Conservation (phyloP, 192 early-diverging fungal species). For the Coemansia sp. region DNA sequence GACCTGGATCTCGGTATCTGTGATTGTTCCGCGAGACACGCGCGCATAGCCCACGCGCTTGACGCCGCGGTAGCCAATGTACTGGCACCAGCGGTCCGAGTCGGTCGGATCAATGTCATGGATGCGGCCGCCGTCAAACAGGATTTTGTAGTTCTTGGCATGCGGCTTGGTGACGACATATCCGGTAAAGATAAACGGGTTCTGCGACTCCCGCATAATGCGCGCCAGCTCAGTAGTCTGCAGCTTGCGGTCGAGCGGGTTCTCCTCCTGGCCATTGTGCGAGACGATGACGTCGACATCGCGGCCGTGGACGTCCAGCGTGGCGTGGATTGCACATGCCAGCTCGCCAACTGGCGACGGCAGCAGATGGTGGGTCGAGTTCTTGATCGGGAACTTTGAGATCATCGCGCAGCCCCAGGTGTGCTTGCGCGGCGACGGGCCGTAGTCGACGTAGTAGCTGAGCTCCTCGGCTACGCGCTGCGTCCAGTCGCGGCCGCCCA, state of each 20-base stretch:
- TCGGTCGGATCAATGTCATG: slow-evolving; percentile 77
- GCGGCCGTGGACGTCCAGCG: slow-evolving; percentile 76
- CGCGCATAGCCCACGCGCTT: slow-evolving; percentile 74
- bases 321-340: slow-evolving; percentile 85
- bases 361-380: slow-evolving; percentile 71
- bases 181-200: slow-evolving; percentile 77
- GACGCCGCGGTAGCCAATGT: slow-evolving; percentile 76
- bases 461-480: slow-evolving; percentile 77
- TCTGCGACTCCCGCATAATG: slow-evolving; percentile 71
- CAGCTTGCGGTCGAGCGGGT: slow-evolving; percentile 67
- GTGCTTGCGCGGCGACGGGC: slow-evolving; percentile 81
- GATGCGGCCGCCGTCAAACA: slow-evolving; percentile 66
- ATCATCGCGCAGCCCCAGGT: slow-evolving; percentile 85
- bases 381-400: slow-evolving; percentile 80
- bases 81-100: slow-evolving; percentile 81
- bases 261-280: slow-evolving; percentile 82
- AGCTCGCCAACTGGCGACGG: slow-evolving; percentile 79
- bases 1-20: slow-evolving; percentile 81
- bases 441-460: slow-evolving; percentile 76
- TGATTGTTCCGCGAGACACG: slow-evolving; percentile 74
- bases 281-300: slow-evolving; percentile 77
- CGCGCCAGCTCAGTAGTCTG: slow-evolving; percentile 77
- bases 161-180: slow-evolving; percentile 78
- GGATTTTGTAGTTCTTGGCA: slow-evolving; percentile 60
- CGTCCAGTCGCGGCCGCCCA: slow-evolving; percentile 80